phyloP scores from a whole-genome alignment of 805 yeast species.

The Saturnispora dispora region DNA sequence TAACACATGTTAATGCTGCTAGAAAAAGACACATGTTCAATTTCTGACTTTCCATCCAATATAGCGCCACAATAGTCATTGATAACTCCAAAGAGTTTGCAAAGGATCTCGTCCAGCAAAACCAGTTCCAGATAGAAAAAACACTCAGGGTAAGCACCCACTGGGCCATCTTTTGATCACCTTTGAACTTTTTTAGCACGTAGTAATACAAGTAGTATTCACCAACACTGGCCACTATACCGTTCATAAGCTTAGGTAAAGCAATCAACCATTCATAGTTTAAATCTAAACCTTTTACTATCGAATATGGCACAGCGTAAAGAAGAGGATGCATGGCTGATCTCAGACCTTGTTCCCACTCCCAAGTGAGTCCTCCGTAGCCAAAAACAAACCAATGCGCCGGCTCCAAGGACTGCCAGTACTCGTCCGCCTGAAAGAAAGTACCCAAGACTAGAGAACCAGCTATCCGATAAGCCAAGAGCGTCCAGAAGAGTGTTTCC shows the following conservation, averaged over 20 bases:
- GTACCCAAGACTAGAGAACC: conserved; percentile 61
- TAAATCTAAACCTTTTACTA: conserved; percentile 27
- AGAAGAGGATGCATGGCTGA: conserved; percentile 74
- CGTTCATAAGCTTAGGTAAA: conserved; percentile 64
- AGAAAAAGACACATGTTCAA: conserved; percentile 27
- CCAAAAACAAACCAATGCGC: conserved; percentile 72
- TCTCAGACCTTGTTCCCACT: conserved; percentile 71
- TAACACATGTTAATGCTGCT: conserved; percentile 56
- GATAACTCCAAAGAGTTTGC: conserved; percentile 75
- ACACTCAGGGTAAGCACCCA: conserved; percentile 43
- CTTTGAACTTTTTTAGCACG: conserved; percentile 23
- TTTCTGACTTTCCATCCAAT: conserved; percentile 43
- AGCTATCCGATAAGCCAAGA: conserved; percentile 40
- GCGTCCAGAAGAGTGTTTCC: neutral
- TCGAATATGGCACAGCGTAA: conserved; percentile 40
- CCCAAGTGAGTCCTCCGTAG: conserved; percentile 88
- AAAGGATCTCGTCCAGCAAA: conserved; percentile 70
- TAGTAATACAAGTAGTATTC: conserved; percentile 54
- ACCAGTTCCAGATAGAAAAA: conserved; percentile 74
- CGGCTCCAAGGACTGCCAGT: conserved; percentile 86
- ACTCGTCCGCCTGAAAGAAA: conserved; percentile 95
- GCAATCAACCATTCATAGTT: conserved; percentile 34
- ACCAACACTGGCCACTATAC: conserved; percentile 57
- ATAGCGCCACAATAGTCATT: conserved; percentile 56
- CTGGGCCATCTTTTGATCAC: conserved; percentile 27